A percentile compares a stretch with the other conserved stretches of the same genome.
These are phyloP conservation scores for Candida ovalis DNA, from an alignment of 805 yeast genomes.

Conservation along the genomic window DNA sequence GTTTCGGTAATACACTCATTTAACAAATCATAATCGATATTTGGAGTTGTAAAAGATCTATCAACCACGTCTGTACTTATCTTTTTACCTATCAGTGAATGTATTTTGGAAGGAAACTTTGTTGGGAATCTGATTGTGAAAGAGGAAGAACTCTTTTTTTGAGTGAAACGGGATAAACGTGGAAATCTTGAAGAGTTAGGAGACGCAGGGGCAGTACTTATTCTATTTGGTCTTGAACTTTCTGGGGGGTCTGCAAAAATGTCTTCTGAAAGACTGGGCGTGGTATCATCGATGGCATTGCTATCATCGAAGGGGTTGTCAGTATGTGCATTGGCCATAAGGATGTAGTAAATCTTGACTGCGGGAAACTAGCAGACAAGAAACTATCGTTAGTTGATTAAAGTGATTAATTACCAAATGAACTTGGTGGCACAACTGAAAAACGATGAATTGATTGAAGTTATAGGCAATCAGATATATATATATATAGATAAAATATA, in stretches of 20 bases:
- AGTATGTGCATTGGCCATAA: background rate
- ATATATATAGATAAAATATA: too few relatives aligned
- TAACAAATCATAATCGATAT: conserved; percentile 3
- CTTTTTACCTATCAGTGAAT: background rate
- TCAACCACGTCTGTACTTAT: conserved; percentile 1
- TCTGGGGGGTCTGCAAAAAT: background rate
- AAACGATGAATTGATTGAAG: too few relatives aligned
- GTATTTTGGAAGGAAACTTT: background rate
- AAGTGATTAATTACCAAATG: too few relatives aligned
- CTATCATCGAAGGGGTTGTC: conserved; percentile 2
- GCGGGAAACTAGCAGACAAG: too few relatives aligned
- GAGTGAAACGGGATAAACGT: background rate
- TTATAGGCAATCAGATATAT: too few relatives aligned
- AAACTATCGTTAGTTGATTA: too few relatives aligned
- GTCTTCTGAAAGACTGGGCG: background rate
- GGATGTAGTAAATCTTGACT: too few relatives aligned
- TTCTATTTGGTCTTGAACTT: background rate
- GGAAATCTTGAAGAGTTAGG: background rate
- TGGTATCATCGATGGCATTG: background rate
- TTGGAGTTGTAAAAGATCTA: background rate
- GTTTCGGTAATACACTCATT: conserved; percentile 4
- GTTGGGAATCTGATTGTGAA: background rate
- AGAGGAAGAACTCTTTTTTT: background rate
- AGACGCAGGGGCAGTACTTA: background rate
- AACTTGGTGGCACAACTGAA: too few relatives aligned